Percentiles rank a stretch among this genome's conserved stretches.
phyloP scores from a whole-genome alignment of 345 rosid species.

The Gossypium stocksii region DNA sequence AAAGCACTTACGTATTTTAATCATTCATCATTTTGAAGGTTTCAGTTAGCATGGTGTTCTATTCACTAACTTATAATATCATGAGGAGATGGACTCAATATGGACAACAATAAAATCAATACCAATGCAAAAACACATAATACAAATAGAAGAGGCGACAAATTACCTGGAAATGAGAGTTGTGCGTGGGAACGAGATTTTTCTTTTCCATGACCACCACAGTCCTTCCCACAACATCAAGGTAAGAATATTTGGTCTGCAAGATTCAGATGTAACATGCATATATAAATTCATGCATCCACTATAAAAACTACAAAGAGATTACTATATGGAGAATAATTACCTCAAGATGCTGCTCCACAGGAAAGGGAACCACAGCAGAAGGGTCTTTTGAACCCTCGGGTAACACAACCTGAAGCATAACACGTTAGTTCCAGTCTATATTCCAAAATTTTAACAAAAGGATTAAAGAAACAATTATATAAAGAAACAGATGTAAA shows the following conservation, averaged over 20 bases:
- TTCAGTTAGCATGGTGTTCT: not conserved
- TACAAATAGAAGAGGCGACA: not conserved
- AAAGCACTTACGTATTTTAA: not conserved
- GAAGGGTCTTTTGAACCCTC: slow-evolving; percentile 95
- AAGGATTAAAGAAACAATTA: slow-evolving; percentile 10
- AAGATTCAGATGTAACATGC: slow-evolving; percentile 14
- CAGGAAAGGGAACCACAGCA: slow-evolving; percentile 73
- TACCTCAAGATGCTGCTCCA: slow-evolving; percentile 79
- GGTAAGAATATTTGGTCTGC: slow-evolving; percentile 93
- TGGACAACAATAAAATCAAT: not conserved
- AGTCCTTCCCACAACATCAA: slow-evolving; percentile 94
- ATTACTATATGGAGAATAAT: slow-evolving; percentile 12
- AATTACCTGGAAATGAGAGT: slow-evolving; percentile 78
- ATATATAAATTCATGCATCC: not conserved
- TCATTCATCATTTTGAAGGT: not conserved
- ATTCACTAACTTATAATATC: not conserved
- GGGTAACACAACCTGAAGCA: slow-evolving; percentile 81
- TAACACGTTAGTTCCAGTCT: slow-evolving; percentile 19
- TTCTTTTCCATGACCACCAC: slow-evolving; percentile 90
- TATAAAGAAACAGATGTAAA: not conserved
- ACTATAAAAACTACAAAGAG: not conserved
- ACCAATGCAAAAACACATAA: not conserved
- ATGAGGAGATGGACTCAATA: slow-evolving; percentile 3
- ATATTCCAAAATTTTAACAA: not conserved
- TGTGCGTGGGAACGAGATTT: slow-evolving; percentile 76